Base-by-base conservation (phyloP, 805 yeast species). In the Candida sanyiensis region DNA sequence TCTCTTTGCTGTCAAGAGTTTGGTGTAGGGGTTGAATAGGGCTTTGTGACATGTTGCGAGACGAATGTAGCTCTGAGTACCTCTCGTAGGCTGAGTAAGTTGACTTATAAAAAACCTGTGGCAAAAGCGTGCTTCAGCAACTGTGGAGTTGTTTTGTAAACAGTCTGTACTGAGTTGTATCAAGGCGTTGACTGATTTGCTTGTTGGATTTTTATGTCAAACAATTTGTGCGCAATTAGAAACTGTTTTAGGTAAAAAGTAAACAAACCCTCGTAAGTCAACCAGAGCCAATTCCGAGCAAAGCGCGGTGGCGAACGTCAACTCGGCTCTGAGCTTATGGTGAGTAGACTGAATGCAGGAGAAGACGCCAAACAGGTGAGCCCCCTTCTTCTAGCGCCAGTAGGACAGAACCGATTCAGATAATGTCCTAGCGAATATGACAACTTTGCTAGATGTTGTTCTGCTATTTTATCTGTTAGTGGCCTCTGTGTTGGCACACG, bases 1-100 rank as follows among this genome's bases (percentile, higher is more conserved):
- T 55, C 37, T 52, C 56, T 36, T 46, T 55, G 28, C 54, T 54
- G 27, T 48, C 57, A 38, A 55, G 43, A 10, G 52, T 54, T 15
- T 55, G 59, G 31, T 55, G 59, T 33, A 55, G 40, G 2, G 59
- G 59, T 37, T 55, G 54, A 7, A 53, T 47, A 12, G 50, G 48
- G 23, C 42, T 46, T 33, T 45, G 48, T 40, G 54, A 41, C 48
- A 42, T 42, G 20, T 30, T 18, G 24, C 20, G 19, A 18, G 22
- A 21, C 11, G 17, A 3, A 31, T 13, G 5, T 31, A 16, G 17
- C 12, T 18, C 32, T 25, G 16, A 16, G 23, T 10, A 24, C n/a
- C n/a, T n/a, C 25, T 22, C 25, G 25, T 22, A 8, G 25, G 25
- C n/a, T n/a, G n/a, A n/a, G n/a, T n/a, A n/a, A n/a, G n/a, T n/a